These are phyloP conservation scores for Parasitella parasitica DNA, from an alignment of 371 early-diverging fungal species.

Conservation along the genomic window DNA sequence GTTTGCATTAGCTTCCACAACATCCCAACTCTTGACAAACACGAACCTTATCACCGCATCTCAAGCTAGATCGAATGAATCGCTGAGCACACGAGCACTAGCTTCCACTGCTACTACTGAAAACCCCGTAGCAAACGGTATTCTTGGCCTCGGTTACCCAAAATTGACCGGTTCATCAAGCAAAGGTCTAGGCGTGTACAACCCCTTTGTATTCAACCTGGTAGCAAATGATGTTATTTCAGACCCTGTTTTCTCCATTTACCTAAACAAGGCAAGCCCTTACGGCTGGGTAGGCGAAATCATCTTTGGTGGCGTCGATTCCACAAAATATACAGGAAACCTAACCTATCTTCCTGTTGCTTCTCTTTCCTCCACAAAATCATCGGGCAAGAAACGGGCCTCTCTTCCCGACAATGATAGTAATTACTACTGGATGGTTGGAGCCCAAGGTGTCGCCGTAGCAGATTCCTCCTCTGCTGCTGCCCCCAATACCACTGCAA, in stretches of 20 bases:
- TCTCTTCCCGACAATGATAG: not conserved
- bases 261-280: slow-evolving; percentile 26
- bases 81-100: not conserved
- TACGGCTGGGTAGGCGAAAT: slow-evolving; percentile 54
- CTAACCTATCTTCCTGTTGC: slow-evolving; percentile 50
- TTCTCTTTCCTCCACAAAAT: slow-evolving; percentile 4
- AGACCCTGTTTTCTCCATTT: slow-evolving; percentile 40
- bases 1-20: slow-evolving; percentile 40
- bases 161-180: slow-evolving; percentile 32
- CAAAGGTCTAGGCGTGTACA: slow-evolving; percentile 24
- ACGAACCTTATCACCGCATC: slow-evolving; percentile 22
- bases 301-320: slow-evolving; percentile 60
- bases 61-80: not conserved
- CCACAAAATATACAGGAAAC: slow-evolving; percentile 51
- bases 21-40: slow-evolving; percentile 36
- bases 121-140: slow-evolving; percentile 33
- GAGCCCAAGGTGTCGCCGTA: slow-evolving; percentile 36
- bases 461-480: not conserved
- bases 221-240: slow-evolving; percentile 33
- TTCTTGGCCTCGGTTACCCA: slow-evolving; percentile 47
- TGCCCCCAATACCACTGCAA: not conserved
- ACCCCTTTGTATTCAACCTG: slow-evolving; percentile 44
- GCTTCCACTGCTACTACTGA: not conserved
- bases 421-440: slow-evolving; percentile 52
- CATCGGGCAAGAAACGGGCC: slow-evolving; percentile 3